Conservation (phyloP, 2,329 filamentous ascomycete species). For the Ophiostoma tasmaniense region DNA sequence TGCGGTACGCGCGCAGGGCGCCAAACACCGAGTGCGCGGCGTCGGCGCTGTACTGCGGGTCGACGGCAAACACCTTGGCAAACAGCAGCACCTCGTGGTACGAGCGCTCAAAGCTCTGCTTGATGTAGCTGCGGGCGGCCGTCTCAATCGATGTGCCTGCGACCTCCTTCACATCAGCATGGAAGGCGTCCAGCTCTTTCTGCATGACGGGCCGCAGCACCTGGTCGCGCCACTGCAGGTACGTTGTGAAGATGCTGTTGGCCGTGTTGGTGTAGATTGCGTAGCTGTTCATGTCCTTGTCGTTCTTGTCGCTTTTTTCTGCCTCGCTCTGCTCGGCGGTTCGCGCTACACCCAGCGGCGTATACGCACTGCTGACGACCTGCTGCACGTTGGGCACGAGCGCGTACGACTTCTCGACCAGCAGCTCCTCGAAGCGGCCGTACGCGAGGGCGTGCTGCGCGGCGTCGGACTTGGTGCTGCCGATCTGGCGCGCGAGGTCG, state of each 20-base stretch:
- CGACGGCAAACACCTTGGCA: constrained; percentile 46
- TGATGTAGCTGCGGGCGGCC: constrained; percentile 49
- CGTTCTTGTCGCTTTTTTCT: no score
- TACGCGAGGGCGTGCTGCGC: constrained; percentile 52
- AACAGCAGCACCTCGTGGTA: constrained; percentile 48
- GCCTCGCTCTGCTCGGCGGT: constrained; percentile 16
- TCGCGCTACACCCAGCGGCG: constrained; percentile 38
- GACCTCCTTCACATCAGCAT: constrained; percentile 38
- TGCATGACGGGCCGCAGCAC: constrained; percentile 45
- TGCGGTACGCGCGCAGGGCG: constrained; percentile 41
- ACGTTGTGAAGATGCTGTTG: constrained; percentile 46
- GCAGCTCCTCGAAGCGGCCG: constrained; percentile 50
- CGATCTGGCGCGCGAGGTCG: constrained; percentile 48
- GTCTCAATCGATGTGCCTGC: constrained; percentile 41
- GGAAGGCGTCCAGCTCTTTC: constrained; percentile 47
- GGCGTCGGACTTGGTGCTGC: constrained; percentile 48
- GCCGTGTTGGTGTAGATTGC: constrained; percentile 47
- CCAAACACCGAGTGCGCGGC: constrained; percentile 38
- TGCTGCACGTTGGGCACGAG: constrained; percentile 48
- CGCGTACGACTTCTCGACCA: constrained; percentile 45
- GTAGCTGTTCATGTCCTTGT: constrained; percentile 31
- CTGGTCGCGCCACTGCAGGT: constrained; percentile 44
- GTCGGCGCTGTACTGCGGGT: constrained; percentile 44
- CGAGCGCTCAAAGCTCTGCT: constrained; percentile 51
- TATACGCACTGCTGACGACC: constrained; percentile 44